Percentiles rank a stretch among this genome's conserved stretches.
phyloP scores from a whole-genome alignment of 148 eudicot species.

The Beta vulgaris region DNA sequence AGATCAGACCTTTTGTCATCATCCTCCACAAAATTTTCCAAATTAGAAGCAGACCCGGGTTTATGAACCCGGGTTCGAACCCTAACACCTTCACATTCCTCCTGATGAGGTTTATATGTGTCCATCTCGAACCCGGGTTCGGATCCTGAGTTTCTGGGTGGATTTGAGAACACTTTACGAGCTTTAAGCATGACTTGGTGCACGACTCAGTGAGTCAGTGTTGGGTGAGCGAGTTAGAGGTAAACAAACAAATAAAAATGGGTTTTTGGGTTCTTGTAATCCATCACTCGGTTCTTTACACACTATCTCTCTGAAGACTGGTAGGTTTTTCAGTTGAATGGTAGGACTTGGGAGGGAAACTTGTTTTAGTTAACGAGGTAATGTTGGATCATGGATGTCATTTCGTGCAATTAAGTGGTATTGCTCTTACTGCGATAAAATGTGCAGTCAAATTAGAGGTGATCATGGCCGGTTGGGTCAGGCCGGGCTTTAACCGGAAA shows the following conservation, averaged over 20 bases:
- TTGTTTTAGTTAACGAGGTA: too few relatives aligned
- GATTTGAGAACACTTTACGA: conserved; percentile 18
- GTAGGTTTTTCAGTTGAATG: conserved; percentile 21
- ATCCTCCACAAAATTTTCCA: conserved; percentile 22
- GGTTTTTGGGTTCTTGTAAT: background rate
- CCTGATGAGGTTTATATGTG: conserved; percentile 28
- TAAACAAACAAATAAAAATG: too few relatives aligned
- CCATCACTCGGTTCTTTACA: background rate
- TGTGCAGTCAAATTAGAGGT: too few relatives aligned
- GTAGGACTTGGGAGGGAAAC: too few relatives aligned
- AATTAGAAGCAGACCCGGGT: conserved; percentile 19
- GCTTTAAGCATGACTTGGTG: conserved; percentile 31
- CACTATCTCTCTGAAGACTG: conserved; percentile 8
- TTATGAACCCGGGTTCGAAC: background rate
- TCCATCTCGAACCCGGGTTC: conserved; percentile 26
- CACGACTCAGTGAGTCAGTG: conserved; percentile 12
- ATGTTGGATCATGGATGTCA: too few relatives aligned
- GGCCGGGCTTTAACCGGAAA: too few relatives aligned
- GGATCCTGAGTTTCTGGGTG: conserved; percentile 22
- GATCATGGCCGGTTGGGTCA: too few relatives aligned
- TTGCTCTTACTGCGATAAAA: too few relatives aligned
- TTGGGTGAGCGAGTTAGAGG: too few relatives aligned
- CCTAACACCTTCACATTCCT: conserved; percentile 25
- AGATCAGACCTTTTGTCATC: conserved; percentile 63
- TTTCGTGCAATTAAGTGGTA: too few relatives aligned